Percentiles rank a stretch among this genome's conserved stretches.
Evolutionary conservation across 176 grass and related monocot species (phyloP).

Genomic region (Dactylis glomerata): DNA sequence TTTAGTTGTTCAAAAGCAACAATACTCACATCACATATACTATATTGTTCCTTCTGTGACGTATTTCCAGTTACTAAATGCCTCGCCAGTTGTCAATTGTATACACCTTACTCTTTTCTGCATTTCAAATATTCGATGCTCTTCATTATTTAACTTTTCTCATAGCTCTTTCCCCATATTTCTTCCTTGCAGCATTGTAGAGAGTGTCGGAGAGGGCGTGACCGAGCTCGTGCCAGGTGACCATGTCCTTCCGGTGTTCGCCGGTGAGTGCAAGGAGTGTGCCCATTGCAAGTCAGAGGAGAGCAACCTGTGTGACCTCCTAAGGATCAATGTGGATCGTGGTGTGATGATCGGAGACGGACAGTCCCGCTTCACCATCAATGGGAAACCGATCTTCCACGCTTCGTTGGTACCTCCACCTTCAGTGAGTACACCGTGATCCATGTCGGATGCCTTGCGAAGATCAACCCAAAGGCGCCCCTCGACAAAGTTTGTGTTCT

Average conservation of each 20-base stretch:
- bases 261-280: slow-evolving; percentile 87
- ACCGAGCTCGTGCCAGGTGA: slow-evolving; percentile 68
- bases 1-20: no score
- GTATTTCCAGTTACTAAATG: not conserved
- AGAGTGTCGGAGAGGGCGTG: slow-evolving; percentile 72
- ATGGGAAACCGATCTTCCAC: slow-evolving; percentile 74
- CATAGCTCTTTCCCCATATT: not conserved
- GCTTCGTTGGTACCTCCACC: slow-evolving; percentile 76
- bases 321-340: slow-evolving; percentile 74
- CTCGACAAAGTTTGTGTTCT: slow-evolving; percentile 88
- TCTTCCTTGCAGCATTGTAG: slow-evolving; percentile 51
- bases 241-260: slow-evolving; percentile 91
- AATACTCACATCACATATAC: no score
- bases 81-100: not conserved
- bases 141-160: not conserved
- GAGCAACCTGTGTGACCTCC: slow-evolving; percentile 93
- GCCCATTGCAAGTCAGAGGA: slow-evolving; percentile 75
- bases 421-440: slow-evolving; percentile 93
- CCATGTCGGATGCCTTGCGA: slow-evolving; percentile 67
- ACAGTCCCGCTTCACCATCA: slow-evolving; percentile 53
- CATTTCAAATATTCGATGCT: not conserved
- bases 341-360: slow-evolving; percentile 73
- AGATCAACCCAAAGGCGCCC: slow-evolving; percentile 63
- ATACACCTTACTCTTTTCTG: not conserved
- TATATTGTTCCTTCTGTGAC: not conserved